These are phyloP conservation scores for Euryodendron excelsum DNA, from an alignment of 148 eudicot genomes.

Conservation along the genomic window DNA sequence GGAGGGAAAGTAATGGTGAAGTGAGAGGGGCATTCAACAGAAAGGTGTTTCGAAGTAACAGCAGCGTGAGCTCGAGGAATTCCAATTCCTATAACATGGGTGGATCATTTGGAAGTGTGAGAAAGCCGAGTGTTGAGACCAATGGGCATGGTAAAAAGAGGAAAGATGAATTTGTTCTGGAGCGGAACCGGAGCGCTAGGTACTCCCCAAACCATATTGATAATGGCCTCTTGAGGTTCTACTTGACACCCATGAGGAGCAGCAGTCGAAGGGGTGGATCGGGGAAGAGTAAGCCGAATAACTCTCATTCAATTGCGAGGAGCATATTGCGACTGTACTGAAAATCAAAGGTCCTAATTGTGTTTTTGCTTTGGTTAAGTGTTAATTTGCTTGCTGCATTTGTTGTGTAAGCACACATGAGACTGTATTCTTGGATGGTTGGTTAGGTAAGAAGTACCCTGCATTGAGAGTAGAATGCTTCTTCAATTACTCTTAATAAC, in stretches of 20 bases:
- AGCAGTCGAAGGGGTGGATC: slow-evolving; percentile 54
- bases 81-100: slow-evolving; percentile 46
- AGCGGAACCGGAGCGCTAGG: slow-evolving; percentile 54
- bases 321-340: slow-evolving; percentile 57
- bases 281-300: slow-evolving; percentile 34
- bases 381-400: slow-evolving; percentile 33
- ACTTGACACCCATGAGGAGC: slow-evolving; percentile 70
- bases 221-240: slow-evolving; percentile 72
- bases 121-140: slow-evolving; percentile 43
- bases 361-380: slow-evolving; percentile 34
- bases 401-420: slow-evolving; percentile 32
- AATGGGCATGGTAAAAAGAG: slow-evolving; percentile 40
- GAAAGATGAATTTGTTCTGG: slow-evolving; percentile 39
- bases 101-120: slow-evolving; percentile 48
- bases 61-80: slow-evolving; percentile 90
- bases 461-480: slow-evolving; percentile 30
- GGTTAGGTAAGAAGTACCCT: slow-evolving; percentile 32
- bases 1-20: slow-evolving; percentile 49
- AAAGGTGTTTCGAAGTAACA: slow-evolving; percentile 60
- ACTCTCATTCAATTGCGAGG: slow-evolving; percentile 46
- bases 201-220: slow-evolving; percentile 54
- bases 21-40: slow-evolving; percentile 42
- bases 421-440: slow-evolving; percentile 26
- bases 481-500: slow-evolving; percentile 23
- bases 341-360: slow-evolving; percentile 34